These are phyloP conservation scores for Stachybotrys echinatus DNA, from an alignment of 2,329 filamentous ascomycete species.

Conservation along the genomic window DNA sequence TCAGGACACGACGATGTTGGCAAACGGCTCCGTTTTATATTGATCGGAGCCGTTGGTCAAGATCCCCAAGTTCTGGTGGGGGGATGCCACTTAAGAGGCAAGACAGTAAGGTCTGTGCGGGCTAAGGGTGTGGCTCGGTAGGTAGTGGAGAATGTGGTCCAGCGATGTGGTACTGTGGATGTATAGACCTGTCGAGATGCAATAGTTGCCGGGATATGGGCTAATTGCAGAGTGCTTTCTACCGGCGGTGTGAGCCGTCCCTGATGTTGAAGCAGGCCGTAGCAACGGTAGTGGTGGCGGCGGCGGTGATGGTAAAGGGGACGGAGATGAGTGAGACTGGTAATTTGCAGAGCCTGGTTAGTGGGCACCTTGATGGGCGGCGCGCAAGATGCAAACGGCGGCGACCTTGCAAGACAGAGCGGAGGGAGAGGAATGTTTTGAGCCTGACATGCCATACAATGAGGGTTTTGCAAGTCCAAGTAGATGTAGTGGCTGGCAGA, in stretches of 20 bases:
- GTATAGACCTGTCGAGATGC: neutral
- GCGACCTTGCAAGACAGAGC: too few species aligned
- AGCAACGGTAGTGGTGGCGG: neutral
- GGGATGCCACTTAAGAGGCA: slow-evolving; percentile 15
- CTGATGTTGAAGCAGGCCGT: neutral
- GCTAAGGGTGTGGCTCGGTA: slow-evolving; percentile 1
- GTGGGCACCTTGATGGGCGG: neutral
- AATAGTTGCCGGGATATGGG: neutral
- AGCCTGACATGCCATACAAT: neutral
- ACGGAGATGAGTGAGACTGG: neutral
- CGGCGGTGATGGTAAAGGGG: too few species aligned
- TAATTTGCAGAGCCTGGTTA: neutral
- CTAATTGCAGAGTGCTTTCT: neutral
- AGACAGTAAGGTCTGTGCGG: slow-evolving; percentile 13
- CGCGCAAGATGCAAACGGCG: too few species aligned
- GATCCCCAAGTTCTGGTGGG: slow-evolving; percentile 5
- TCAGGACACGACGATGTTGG: neutral
- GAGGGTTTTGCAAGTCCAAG: neutral
- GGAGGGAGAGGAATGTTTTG: neutral
- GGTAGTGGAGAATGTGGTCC: neutral
- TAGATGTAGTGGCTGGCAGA: neutral
- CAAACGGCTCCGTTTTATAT: neutral
- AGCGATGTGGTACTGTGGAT: neutral
- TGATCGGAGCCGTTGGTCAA: neutral
- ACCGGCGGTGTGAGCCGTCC: neutral